Conservation (phyloP, 768 basidiomycete species). For the Fomitopsis serialis region DNA sequence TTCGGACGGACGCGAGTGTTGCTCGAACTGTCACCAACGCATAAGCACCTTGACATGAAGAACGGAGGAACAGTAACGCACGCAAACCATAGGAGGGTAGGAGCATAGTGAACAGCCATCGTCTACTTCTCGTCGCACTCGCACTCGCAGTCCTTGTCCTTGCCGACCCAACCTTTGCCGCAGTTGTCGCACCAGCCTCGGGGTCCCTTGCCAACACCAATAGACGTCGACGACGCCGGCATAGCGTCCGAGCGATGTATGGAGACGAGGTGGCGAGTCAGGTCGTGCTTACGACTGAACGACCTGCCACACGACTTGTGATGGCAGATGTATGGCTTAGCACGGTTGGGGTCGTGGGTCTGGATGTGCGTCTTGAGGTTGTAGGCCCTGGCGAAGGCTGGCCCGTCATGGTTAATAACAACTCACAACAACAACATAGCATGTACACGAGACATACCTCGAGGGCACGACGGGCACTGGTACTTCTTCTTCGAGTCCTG, state of each 20-base stretch:
- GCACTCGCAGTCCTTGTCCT: constrained; percentile 25
- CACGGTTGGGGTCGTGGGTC: constrained; percentile 88
- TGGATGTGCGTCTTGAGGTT: constrained; percentile 95
- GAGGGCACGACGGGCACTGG: constrained; percentile 66
- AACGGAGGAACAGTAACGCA: constrained; percentile 12
- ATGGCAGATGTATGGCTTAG: constrained; percentile 86
- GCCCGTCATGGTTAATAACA: constrained; percentile 6
- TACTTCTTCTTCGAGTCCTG: constrained; percentile 75
- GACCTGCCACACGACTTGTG: constrained; percentile 83
- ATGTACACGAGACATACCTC: constrained; percentile 42
- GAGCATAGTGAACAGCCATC: constrained; percentile 5
- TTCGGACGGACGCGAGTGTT: constrained; percentile 27
- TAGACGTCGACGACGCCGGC: constrained; percentile 38
- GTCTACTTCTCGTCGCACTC: constrained; percentile 39
- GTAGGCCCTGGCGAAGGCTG: constrained; percentile 89
- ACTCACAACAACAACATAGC: constrained; percentile 1
- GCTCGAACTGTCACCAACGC: constrained; percentile 11
- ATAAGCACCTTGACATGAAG: not conserved
- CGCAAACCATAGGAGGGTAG: constrained; percentile 20
- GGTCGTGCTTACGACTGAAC: constrained; percentile 91
- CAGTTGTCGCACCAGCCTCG: constrained; percentile 72
- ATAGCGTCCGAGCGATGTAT: constrained; percentile 73
- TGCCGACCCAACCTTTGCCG: constrained; percentile 62
- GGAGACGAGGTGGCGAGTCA: constrained; percentile 83
- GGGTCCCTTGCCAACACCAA: constrained; percentile 61